Evolutionary conservation across 768 basidiomycete genomes (phyloP).

Genomic region (Zangia roseola): DNA sequence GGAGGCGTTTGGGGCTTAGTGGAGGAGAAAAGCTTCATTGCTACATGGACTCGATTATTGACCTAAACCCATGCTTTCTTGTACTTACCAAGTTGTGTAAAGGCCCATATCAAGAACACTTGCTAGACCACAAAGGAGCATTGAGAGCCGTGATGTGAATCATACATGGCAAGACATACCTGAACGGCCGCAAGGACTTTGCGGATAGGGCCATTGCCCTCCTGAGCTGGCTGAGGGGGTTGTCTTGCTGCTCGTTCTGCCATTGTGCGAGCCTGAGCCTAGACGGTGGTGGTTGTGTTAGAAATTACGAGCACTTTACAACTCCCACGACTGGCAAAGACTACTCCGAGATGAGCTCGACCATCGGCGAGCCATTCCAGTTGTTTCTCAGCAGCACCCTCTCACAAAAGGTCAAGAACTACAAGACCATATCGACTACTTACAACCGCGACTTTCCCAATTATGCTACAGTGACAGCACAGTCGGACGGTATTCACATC

Average conservation of each 20-base stretch:
- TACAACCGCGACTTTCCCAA: constrained; percentile 40
- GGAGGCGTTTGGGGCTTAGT: constrained; percentile 35
- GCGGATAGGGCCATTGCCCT: constrained; percentile 36
- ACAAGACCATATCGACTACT: constrained; percentile 20
- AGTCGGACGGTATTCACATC: constrained; percentile 74
- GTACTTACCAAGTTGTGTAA: constrained; percentile 61
- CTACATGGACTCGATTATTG: constrained; percentile 29
- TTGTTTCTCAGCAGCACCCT: constrained; percentile 25
- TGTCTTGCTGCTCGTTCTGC: constrained; percentile 26
- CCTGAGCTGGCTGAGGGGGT: constrained; percentile 18
- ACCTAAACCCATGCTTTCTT: not conserved
- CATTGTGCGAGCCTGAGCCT: constrained; percentile 15
- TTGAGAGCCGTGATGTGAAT: constrained; percentile 3
- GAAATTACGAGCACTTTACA: not conserved
- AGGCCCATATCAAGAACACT: constrained; percentile 63
- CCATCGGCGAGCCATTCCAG: constrained; percentile 31
- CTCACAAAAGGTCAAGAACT: constrained; percentile 1
- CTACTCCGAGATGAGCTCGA: constrained; percentile 27
- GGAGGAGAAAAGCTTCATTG: constrained; percentile 42
- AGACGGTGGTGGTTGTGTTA: constrained; percentile 3
- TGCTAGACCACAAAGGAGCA: constrained; percentile 43
- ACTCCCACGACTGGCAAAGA: constrained; percentile 22
- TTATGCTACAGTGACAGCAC: constrained; percentile 64
- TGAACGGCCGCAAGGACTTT: constrained; percentile 41
- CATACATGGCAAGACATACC: constrained; percentile 31